phyloP scores from a whole-genome alignment of 2,329 filamentous ascomycete genomes.

The Aureobasidium sp. region DNA sequence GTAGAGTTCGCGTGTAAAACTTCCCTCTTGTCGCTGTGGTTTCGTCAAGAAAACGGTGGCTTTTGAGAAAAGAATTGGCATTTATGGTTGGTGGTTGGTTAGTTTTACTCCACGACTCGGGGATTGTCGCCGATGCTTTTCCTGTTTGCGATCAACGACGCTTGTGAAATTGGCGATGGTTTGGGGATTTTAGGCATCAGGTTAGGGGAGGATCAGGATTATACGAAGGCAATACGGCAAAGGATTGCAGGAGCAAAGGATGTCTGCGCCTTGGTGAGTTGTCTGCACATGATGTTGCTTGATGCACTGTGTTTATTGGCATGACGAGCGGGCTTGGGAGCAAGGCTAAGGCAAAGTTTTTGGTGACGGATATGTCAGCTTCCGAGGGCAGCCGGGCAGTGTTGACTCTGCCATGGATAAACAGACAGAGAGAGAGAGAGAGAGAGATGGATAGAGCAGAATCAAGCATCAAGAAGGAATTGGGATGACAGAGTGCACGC shows the following conservation, averaged over 20 bases:
- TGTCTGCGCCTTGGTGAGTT: neutral
- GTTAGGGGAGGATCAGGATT: neutral
- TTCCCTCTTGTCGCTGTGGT: neutral
- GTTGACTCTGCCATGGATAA: too few species aligned
- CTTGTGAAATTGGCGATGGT: neutral
- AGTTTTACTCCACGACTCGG: neutral
- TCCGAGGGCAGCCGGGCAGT: slow-evolving; percentile 8
- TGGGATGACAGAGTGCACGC: neutral
- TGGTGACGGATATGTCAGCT: slow-evolving; percentile 6
- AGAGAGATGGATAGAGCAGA: neutral
- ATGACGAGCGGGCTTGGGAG: slow-evolving; percentile 12
- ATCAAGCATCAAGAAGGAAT: neutral
- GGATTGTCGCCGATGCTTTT: neutral
- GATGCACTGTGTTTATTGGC: slow-evolving; percentile 1
- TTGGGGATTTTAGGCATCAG: neutral
- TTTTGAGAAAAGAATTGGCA: neutral
- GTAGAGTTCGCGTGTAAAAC: neutral
- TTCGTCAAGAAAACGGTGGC: neutral
- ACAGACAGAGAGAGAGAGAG: neutral
- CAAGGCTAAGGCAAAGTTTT: neutral
- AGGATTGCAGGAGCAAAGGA: neutral
- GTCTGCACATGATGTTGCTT: neutral
- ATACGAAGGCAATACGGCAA: neutral
- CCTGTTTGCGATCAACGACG: neutral
- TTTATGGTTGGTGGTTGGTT: neutral